Evolutionary conservation across 2,329 filamentous ascomycete species (phyloP).

Genomic region (Lizonia empirigonia): DNA sequence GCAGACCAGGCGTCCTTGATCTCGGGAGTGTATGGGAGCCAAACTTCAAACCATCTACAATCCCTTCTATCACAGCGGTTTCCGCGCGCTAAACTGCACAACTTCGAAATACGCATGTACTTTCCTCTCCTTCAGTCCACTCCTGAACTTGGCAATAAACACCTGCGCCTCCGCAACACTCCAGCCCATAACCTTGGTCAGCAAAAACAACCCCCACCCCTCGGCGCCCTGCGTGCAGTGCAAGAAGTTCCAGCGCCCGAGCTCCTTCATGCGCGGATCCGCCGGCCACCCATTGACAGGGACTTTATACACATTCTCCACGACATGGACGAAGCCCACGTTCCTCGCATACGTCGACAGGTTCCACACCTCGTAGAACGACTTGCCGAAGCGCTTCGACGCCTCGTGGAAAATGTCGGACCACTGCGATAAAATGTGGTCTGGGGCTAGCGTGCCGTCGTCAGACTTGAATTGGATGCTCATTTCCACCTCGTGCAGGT

Average conservation of each 20-base stretch:
- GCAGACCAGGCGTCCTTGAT: too few relatives aligned
- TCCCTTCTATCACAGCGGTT: neutral
- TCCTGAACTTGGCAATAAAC: constrained; percentile 44
- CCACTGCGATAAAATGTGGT: constrained; percentile 37
- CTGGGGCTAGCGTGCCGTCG: constrained; percentile 44
- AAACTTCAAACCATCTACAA: neutral
- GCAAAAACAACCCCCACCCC: constrained; percentile 37
- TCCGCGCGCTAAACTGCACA: constrained; percentile 18
- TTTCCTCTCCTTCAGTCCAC: constrained; percentile 38
- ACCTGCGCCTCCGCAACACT: constrained; percentile 52
- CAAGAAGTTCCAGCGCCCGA: constrained; percentile 41
- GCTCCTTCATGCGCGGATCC: constrained; percentile 40
- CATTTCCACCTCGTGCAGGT: constrained; percentile 50
- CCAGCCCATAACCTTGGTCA: constrained; percentile 41
- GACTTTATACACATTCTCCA: constrained; percentile 37
- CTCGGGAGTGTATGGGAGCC: too few relatives aligned
- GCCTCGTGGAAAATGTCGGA: constrained; percentile 36
- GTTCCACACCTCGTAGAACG: constrained; percentile 36
- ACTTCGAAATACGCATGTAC: constrained; percentile 43
- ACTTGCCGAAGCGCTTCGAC: constrained; percentile 28
- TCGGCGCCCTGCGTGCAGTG: constrained; percentile 37
- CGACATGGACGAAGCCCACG: constrained; percentile 35
- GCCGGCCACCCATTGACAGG: constrained; percentile 38
- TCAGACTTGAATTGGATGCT: constrained; percentile 48
- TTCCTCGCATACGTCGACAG: constrained; percentile 33